Conservation (phyloP, 108 stramenopile species). For the Seminavis robusta region DNA sequence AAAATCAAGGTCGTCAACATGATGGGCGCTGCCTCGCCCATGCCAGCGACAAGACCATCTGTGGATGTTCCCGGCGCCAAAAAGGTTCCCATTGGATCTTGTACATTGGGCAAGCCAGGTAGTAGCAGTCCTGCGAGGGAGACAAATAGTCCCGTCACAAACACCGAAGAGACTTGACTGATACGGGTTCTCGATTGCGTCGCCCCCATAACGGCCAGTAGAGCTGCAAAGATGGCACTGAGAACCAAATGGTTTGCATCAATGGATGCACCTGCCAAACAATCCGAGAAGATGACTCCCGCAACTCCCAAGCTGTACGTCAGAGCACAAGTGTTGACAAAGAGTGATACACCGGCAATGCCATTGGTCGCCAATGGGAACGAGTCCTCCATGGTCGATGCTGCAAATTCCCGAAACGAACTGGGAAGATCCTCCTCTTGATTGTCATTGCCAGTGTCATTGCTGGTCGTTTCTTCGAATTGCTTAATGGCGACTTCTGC, state of each 20-base stretch:
- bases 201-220: too few relatives aligned
- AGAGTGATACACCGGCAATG: slow-evolving; percentile 35
- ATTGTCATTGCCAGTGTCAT: too few relatives aligned
- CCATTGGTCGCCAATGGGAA: slow-evolving; percentile 22
- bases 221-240: slow-evolving; percentile 16
- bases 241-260: slow-evolving; percentile 10
- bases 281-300: slow-evolving; percentile 24
- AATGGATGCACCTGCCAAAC: background rate
- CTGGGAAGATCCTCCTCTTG: slow-evolving; percentile 38
- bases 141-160: slow-evolving; percentile 46
- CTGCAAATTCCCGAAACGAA: slow-evolving; percentile 68
- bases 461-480: slow-evolving; percentile 40
- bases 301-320: slow-evolving; percentile 44
- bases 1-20: slow-evolving; percentile 48
- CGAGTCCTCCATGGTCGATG: slow-evolving; percentile 24
- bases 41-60: slow-evolving; percentile 10
- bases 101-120: slow-evolving; percentile 48
- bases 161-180: slow-evolving; percentile 35
- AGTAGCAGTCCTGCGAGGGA: slow-evolving; percentile 47
- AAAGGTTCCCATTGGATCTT: slow-evolving; percentile 45
- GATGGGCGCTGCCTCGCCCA: slow-evolving; percentile 41
- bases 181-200: slow-evolving; percentile 32
- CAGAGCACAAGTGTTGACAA: slow-evolving; percentile 54
- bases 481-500: slow-evolving; percentile 67
- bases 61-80: slow-evolving; percentile 15